phyloP scores from a whole-genome alignment of 1,139 yeast species.

The Suzukiozyma palmioleophila region DNA sequence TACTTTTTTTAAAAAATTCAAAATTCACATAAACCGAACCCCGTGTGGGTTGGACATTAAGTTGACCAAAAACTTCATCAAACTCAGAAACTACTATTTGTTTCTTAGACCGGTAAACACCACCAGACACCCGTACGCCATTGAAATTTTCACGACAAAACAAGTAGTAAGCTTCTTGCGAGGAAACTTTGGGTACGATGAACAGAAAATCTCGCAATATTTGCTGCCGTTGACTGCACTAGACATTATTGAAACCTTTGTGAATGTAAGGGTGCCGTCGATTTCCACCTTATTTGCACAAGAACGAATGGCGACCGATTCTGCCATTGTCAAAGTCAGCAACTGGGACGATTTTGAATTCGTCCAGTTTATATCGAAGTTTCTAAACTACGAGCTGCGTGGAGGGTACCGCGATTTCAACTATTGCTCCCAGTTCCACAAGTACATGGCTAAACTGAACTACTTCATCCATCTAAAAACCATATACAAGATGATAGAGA shows the following conservation, averaged over 20 bases:
- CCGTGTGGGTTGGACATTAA: slow-evolving; percentile 4
- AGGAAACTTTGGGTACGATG: background rate
- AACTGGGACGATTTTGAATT: slow-evolving; percentile 10
- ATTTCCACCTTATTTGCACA: background rate
- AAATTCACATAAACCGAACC: slow-evolving; percentile 6
- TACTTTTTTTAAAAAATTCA: slow-evolving; percentile 13
- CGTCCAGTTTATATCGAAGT: slow-evolving; percentile 10
- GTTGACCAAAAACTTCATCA: slow-evolving; percentile 12
- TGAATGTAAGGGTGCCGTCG: background rate
- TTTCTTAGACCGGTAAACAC: slow-evolving; percentile 3
- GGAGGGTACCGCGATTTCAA: slow-evolving; percentile 7
- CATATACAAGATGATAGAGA: slow-evolving; percentile 8
- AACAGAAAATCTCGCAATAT: background rate
- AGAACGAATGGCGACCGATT: background rate
- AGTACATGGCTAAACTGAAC: slow-evolving; percentile 10
- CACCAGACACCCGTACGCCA: background rate
- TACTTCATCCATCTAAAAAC: slow-evolving; percentile 16
- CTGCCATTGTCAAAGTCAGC: slow-evolving; percentile 3
- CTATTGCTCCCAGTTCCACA: slow-evolving; percentile 11
- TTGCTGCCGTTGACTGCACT: background rate
- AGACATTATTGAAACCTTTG: background rate
- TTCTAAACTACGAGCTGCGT: slow-evolving; percentile 7
- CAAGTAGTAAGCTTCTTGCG: slow-evolving; percentile 1
- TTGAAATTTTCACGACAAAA: background rate
- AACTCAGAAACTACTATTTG: slow-evolving; percentile 7